phyloP scores from a whole-genome alignment of 139 green algal species.

The Deuterostichococcus epilithicus region DNA sequence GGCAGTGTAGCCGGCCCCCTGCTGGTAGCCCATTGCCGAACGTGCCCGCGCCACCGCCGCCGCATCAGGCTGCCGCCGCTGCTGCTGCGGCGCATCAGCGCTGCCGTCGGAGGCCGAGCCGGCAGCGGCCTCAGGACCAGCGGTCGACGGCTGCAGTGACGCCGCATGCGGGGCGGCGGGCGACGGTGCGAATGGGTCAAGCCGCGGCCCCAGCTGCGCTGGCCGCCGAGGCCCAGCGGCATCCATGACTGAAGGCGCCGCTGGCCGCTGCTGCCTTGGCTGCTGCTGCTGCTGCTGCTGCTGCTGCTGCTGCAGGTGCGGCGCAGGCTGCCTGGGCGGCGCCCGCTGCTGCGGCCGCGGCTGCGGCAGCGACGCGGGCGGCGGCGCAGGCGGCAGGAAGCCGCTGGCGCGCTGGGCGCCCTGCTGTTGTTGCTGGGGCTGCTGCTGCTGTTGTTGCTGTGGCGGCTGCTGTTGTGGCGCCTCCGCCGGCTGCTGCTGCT shows the following conservation, averaged over 20 bases:
- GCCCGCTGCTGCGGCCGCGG: neutral
- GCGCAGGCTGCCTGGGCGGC: neutral
- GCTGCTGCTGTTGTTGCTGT: conserved; percentile 13
- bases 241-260: neutral
- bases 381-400: no score
- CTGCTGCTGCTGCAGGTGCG: neutral
- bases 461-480: neutral
- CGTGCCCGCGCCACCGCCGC: neutral
- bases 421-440: neutral
- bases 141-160: no score
- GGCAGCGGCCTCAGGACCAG: no score
- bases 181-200: neutral
- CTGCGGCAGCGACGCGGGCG: no score
- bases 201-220: neutral
- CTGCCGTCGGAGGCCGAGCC: no score
- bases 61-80: neutral
- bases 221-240: no score
- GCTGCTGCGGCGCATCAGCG: no score
- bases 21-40: neutral
- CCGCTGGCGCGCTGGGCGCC: no score
- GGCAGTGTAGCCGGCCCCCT: neutral
- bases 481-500: neutral
- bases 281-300: neutral
- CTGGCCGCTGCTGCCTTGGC: no score
- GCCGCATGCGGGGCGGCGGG: no score